Evolutionary conservation across 1,284 basidiomycete genomes (phyloP).

Genomic region (Heterobasidion irregulare): DNA sequence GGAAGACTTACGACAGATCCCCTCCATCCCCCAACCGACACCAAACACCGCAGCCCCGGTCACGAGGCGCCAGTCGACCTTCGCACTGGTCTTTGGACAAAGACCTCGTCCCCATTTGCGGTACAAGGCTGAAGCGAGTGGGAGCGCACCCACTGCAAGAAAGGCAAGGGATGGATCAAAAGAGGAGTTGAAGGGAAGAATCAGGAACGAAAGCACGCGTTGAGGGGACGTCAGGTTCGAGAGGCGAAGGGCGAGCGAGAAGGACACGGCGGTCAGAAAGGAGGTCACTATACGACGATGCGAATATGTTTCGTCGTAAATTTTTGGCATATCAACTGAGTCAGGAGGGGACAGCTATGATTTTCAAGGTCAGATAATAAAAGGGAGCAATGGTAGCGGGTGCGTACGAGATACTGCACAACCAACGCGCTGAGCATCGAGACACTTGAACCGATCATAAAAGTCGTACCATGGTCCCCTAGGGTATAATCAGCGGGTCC

Average conservation of each 20-base stretch:
- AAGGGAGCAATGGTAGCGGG: not conserved
- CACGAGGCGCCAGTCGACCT: slow-evolving; percentile 43
- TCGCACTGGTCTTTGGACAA: slow-evolving; percentile 27
- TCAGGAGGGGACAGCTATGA: not conserved
- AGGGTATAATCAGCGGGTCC: slow-evolving; percentile 27
- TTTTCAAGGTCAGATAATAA: not conserved
- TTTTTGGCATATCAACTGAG: not conserved
- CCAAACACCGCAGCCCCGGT: slow-evolving; percentile 54
- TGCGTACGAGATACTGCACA: slow-evolving; percentile 27
- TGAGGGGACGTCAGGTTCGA: slow-evolving; percentile 45
- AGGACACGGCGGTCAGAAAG: slow-evolving; percentile 38
- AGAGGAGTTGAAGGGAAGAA: slow-evolving; percentile 35
- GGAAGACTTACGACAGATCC: slow-evolving; percentile 51
- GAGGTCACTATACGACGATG: slow-evolving; percentile 19
- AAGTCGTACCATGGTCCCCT: slow-evolving; percentile 21
- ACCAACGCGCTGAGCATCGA: slow-evolving; percentile 26
- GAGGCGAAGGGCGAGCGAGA: slow-evolving; percentile 48
- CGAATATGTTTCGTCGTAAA: not conserved
- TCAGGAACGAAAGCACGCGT: slow-evolving; percentile 50
- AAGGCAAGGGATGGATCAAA: slow-evolving; percentile 48
- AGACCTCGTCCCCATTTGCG: slow-evolving; percentile 17
- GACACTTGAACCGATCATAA: slow-evolving; percentile 29
- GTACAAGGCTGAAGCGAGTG: slow-evolving; percentile 33
- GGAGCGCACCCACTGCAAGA: slow-evolving; percentile 39
- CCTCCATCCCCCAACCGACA: slow-evolving; percentile 57